Evolutionary conservation across 164 flowering plant genomes (phyloP).

Genomic region (Sextonia rubra): DNA sequence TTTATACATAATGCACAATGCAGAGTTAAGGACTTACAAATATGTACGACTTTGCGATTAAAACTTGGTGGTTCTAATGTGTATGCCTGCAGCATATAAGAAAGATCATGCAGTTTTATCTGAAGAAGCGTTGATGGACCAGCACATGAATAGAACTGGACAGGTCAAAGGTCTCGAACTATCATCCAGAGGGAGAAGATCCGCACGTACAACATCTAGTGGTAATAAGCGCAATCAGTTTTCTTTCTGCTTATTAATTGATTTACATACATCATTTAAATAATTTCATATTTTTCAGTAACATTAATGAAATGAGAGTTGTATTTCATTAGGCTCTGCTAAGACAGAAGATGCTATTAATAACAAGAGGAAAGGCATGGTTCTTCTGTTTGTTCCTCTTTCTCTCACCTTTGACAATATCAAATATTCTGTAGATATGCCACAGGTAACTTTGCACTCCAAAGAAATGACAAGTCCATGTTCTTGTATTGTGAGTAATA

Average conservation of each 20-base stretch:
- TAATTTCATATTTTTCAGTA: too few relatives aligned
- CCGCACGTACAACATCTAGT: background rate
- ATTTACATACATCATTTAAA: too few relatives aligned
- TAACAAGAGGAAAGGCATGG: slow-evolving; percentile 32
- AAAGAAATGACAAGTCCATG: background rate
- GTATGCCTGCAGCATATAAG: background rate
- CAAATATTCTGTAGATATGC: slow-evolving; percentile 49
- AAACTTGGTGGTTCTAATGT: background rate
- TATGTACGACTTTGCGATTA: too few relatives aligned
- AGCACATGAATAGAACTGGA: slow-evolving; percentile 13
- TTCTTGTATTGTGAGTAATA: too few relatives aligned
- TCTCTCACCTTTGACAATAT: slow-evolving; percentile 33
- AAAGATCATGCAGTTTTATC: slow-evolving; percentile 6
- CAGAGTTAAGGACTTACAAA: background rate
- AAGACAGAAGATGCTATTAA: slow-evolving; percentile 5
- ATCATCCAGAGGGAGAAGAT: slow-evolving; percentile 13
- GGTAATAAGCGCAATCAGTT: slow-evolving; percentile 2
- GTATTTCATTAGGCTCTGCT: background rate
- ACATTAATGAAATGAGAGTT: background rate
- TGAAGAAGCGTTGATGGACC: background rate
- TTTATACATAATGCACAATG: background rate
- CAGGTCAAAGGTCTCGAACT: slow-evolving; percentile 10
- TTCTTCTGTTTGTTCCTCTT: slow-evolving; percentile 32
- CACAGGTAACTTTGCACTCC: slow-evolving; percentile 28
- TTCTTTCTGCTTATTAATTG: too few relatives aligned